A percentile compares a stretch with the other conserved stretches of the same genome.
These are phyloP conservation scores for Phialophora tarda DNA, from an alignment of 2,329 filamentous ascomycete genomes.

Conservation along the genomic window DNA sequence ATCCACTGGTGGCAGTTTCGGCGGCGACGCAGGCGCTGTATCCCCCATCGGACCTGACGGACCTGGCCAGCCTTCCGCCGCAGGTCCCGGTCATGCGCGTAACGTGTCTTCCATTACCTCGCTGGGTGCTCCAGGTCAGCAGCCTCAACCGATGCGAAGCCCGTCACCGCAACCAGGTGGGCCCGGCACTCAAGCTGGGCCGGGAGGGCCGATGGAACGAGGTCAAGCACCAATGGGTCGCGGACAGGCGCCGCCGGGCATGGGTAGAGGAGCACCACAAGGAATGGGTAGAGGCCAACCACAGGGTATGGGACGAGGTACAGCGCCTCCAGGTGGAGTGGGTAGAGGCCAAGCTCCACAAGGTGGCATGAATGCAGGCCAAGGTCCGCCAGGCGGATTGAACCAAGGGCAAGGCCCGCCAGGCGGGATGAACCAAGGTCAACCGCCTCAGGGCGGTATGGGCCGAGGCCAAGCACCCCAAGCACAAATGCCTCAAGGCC, in stretches of 20 bases:
- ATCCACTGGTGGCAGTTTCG: slow-evolving; percentile 14
- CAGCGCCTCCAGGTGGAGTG: neutral
- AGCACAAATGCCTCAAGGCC: neutral
- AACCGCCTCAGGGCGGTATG: slow-evolving; percentile 8
- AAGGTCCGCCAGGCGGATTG: neutral
- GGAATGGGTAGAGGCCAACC: slow-evolving; percentile 10
- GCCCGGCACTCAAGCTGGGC: slow-evolving; percentile 7
- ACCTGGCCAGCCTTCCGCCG: neutral
- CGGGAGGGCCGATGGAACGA: neutral
- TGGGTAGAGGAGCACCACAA: slow-evolving; percentile 10
- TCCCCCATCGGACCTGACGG: slow-evolving; percentile 1
- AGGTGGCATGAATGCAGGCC: neutral
- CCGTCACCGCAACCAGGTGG: slow-evolving; percentile 1
- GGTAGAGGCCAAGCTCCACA: neutral
- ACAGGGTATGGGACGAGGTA: slow-evolving; percentile 13
- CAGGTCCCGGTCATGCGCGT: neutral
- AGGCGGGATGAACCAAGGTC: slow-evolving; percentile 1
- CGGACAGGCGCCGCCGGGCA: slow-evolving; percentile 6
- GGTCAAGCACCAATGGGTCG: slow-evolving; percentile 1
- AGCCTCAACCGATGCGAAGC: slow-evolving; percentile 8
- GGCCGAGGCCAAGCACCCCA: slow-evolving; percentile 10
- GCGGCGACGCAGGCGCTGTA: slow-evolving; percentile 16
- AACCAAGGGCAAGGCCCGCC: neutral
- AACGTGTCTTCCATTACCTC: slow-evolving; percentile 13
- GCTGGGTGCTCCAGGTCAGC: slow-evolving; percentile 9